phyloP scores from a whole-genome alignment of 2,329 filamentous ascomycete genomes.

The Podosphaera aphanis region DNA sequence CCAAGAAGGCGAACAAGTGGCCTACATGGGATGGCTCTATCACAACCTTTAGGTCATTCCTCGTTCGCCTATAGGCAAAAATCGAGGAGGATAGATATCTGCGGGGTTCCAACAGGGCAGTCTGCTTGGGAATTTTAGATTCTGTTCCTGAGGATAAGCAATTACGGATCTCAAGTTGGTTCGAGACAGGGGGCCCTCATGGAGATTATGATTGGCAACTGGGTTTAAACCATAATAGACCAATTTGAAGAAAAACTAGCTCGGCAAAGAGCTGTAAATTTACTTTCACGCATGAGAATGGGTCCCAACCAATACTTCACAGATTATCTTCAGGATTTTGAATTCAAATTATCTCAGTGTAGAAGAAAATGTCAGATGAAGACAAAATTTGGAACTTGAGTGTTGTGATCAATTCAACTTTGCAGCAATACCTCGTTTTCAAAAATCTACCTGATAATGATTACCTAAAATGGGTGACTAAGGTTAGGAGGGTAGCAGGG shows the following conservation, averaged over 20 bases:
- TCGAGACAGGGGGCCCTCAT: neutral
- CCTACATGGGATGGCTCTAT: neutral
- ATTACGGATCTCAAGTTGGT: neutral
- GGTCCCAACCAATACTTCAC: too few relatives aligned
- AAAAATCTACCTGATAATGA: neutral
- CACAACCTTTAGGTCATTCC: neutral
- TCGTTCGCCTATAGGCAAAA: neutral
- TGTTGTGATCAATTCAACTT: neutral
- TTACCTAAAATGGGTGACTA: neutral
- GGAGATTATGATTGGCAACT: neutral
- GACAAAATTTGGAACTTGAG: too few relatives aligned
- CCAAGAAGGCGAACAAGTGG: too few relatives aligned
- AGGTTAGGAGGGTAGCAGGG: neutral
- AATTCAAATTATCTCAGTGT: too few relatives aligned
- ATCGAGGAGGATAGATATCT: neutral
- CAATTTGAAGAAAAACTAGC: too few relatives aligned
- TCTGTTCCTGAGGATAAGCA: neutral
- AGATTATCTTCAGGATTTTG: too few relatives aligned
- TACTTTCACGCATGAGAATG: too few relatives aligned
- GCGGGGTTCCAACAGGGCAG: too few relatives aligned
- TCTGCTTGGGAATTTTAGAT: neutral
- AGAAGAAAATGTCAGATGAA: too few relatives aligned
- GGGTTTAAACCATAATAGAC: too few relatives aligned
- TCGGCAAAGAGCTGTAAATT: too few relatives aligned
- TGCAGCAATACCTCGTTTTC: neutral